These are phyloP conservation scores for Eucalyptus globulus DNA, from an alignment of 345 rosid species.

Conservation along the genomic window DNA sequence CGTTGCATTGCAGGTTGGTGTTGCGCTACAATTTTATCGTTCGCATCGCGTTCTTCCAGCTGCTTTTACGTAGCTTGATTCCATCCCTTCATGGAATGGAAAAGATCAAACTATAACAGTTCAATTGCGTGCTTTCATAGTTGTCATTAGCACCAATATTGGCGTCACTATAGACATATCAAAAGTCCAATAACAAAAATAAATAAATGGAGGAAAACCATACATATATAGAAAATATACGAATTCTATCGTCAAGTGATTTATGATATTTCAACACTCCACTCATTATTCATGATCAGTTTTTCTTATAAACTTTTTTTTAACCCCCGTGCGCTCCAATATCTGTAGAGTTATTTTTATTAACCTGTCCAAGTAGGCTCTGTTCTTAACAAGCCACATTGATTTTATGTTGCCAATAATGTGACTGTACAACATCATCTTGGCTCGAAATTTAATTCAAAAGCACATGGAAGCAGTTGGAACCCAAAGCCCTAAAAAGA, in stretches of 20 bases:
- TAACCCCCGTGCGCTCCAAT: background rate
- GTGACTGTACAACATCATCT: background rate
- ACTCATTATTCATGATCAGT: no score
- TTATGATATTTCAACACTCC: background rate
- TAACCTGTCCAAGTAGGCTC: background rate
- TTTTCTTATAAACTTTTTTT: no score
- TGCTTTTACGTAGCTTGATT: background rate
- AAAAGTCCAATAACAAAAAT: background rate
- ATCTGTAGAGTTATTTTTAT: background rate
- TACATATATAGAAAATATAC: accelerated
- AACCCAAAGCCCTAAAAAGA: background rate
- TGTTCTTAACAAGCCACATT: background rate
- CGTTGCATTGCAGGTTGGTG: background rate
- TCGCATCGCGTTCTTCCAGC: accelerated
- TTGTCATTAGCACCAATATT: background rate
- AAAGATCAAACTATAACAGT: background rate
- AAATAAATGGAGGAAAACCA: background rate
- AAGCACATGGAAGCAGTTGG: background rate
- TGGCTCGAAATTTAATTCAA: background rate
- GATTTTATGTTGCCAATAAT: background rate
- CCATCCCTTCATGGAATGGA: background rate
- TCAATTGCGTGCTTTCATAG: background rate
- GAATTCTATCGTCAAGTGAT: background rate
- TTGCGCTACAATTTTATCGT: background rate
- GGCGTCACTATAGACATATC: background rate